Base-by-base conservation (phyloP, 495 filamentous ascomycete genomes). In the Annulohypoxylon moriforme region DNA sequence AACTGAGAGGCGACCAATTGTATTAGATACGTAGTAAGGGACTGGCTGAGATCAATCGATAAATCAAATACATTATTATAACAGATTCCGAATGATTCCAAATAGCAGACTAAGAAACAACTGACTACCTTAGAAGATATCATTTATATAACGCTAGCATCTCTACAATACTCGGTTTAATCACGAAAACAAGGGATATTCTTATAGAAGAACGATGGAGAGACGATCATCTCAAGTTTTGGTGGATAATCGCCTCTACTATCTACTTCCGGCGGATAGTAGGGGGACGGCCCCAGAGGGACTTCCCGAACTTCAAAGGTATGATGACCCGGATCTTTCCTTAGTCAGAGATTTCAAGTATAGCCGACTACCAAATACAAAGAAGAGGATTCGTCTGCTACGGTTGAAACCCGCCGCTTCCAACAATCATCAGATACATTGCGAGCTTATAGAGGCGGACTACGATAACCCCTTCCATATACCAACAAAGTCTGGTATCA, bases 381-480 rank as follows among this genome's bases (percentile, higher is more conserved):
- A 34, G 24, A 57, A 57, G 9, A 57, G 53, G 10, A 57, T 57
- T 38, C 16, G 53, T 13, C 53, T 57, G 13, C 20, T 57, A 25
- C 53, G 31, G 1, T 4, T 57, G 5, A 38, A 57, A 10, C 31
- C 53, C 4, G 53, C 53, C 3, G 53, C 31, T 6, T 38, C 33
- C 29, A 38, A 34, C 9, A 29, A 20, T 38, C 24, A n/a, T 10
- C 53, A 57, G 33, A 57, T 57, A 29, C 11, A 0, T 36, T 57
- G 53, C 10, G n/a, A 38, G 22, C 33, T 57, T 2, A 40, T 57
- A 3, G 53, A 57, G n/a, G 53, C 53, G 3, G 53, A 57, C 11
- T 57, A 57, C 18, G 53, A 57, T 16, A 57, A 57, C 2, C 27
- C n/a, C 3, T 57, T 36, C 18, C 53, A 57, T 14, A 57, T 57